phyloP scores from a whole-genome alignment of 202 grass and related monocot genomes.

The Dendrocalamus latiflorus region DNA sequence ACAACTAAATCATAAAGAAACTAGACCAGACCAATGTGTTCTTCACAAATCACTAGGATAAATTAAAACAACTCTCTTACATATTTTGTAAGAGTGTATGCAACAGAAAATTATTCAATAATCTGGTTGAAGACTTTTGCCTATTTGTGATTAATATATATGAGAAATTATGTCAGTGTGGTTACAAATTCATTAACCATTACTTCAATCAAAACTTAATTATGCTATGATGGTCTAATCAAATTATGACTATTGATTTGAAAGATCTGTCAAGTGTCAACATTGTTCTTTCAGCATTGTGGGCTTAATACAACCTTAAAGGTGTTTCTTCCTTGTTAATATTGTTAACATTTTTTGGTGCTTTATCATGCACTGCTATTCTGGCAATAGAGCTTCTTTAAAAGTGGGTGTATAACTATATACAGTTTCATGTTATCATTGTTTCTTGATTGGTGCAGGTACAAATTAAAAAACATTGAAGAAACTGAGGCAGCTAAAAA shows the following conservation, averaged over 20 bases:
- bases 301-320: not conserved
- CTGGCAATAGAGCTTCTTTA: not conserved
- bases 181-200: not conserved
- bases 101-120: not conserved
- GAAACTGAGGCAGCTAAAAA: constrained; percentile 98
- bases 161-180: not conserved
- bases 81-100: not conserved
- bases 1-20: no score
- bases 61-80: no score
- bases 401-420: not conserved
- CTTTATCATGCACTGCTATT: not conserved
- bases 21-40: no score
- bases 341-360: not conserved
- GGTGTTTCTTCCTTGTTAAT: not conserved
- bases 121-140: not conserved
- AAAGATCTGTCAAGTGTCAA: not conserved
- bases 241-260: not conserved
- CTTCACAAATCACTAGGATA: no score
- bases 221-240: not conserved
- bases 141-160: not conserved
- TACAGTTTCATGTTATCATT: not conserved
- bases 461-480: constrained; percentile 93
- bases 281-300: no score
- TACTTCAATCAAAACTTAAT: not conserved
- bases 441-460: constrained; percentile 48